Percentiles rank a stretch among this genome's conserved stretches.
Evolutionary conservation across 78 protist genomes (phyloP).

Genomic region (Dictyostelium purpureum): DNA sequence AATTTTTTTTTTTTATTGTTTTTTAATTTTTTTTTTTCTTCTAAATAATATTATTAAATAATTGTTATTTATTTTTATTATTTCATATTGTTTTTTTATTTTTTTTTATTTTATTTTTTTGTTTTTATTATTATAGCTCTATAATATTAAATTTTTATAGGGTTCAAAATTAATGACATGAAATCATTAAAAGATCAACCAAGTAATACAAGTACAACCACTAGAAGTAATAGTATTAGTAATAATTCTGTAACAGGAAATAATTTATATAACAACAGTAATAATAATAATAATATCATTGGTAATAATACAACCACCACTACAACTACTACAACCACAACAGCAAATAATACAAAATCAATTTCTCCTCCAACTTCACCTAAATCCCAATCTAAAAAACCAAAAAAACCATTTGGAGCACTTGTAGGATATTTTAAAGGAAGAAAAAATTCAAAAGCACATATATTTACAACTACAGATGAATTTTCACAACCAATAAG

Average conservation of each 20-base stretch:
- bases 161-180: not conserved
- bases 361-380: constrained; percentile 6
- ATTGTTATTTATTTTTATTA: too few species aligned
- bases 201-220: not conserved
- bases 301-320: not conserved
- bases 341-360: not conserved
- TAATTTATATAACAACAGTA: not conserved
- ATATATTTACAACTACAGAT: not conserved
- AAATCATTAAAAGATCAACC: not conserved
- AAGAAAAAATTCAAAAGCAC: constrained; percentile 5
- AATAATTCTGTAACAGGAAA: not conserved
- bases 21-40: too few species aligned
- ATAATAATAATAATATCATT: not conserved
- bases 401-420: not conserved
- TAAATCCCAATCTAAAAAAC: not conserved
- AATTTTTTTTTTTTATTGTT: too few species aligned
- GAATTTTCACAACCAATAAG: not conserved
- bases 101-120: not conserved
- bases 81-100: not conserved
- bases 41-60: too few species aligned
- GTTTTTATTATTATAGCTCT: not conserved
- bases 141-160: not conserved
- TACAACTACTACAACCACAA: not conserved
- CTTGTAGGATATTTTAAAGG: not conserved
- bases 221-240: not conserved